Evolutionary conservation across 1,284 basidiomycete species (phyloP), one percentile per base, ranked within the genome.

Genomic region (Ustilago nuda): DNA sequence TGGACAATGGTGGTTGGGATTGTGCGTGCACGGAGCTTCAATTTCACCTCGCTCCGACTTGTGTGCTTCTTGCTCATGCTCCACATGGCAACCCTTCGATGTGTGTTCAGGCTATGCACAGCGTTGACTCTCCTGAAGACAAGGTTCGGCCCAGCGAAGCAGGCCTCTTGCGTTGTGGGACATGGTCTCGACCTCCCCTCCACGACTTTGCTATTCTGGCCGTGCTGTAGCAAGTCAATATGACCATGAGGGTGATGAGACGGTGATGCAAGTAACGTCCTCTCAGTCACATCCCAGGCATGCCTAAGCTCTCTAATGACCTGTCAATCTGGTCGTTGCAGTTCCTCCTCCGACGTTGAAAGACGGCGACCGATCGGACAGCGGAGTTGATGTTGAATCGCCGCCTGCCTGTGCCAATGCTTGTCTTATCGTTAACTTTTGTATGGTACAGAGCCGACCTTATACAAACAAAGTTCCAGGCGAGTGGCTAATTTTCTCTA

Each of bases 321-420:
- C 33, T 46, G 32, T 46, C 56, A 48, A 56, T 11, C 27, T 30
- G 55, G 55, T 39, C 37, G 12, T 19, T 17, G 13, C 56, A n/a
- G 33, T 58, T 50, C 33, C n/a, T 5, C 11, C 8, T 37, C 27
- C 33, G 8, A 15, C 33, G 23, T 59, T 37, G 33, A 19, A 17
- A 19, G 15, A 19, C 11, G 13, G 43, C n/a, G n/a, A 45, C 6
- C n/a, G n/a, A 45, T 0, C 56, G 56, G 45, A 27, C 56, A 52
- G 58, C 58, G 36, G 58, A 60, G 48, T 60, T 50, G 39, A 37
- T 32, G 15, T 50, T 52, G 35, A 36, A 51, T 60, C 58, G 50
- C 48, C 39, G 58, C 8, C 57, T 17, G 46, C 30, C 32, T 56
- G 53, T 19, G 23, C 11, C 17, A 19, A 23, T 23, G 37, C 13